phyloP scores from a whole-genome alignment of 768 basidiomycete genomes.

The Mycena venus region DNA sequence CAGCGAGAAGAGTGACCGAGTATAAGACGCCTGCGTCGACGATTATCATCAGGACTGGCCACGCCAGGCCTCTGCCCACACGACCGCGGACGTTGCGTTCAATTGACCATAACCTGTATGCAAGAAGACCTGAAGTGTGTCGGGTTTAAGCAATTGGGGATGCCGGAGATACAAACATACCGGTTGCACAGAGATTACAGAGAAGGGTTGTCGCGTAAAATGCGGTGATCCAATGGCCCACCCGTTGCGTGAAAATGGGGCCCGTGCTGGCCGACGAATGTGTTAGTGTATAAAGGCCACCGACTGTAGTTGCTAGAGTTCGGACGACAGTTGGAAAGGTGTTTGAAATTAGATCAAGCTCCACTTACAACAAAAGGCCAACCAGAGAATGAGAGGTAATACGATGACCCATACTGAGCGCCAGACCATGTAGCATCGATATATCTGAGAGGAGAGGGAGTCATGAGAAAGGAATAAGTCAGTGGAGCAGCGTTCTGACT shows the following conservation, averaged over 20 bases:
- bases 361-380: neutral
- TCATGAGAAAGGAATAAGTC: neutral
- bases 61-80: slow-evolving; percentile 28
- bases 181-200: slow-evolving; percentile 50
- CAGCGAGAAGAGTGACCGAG: slow-evolving; percentile 48
- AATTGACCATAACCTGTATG: slow-evolving; percentile 17
- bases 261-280: neutral
- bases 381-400: slow-evolving; percentile 46
- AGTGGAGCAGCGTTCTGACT: neutral
- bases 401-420: slow-evolving; percentile 41
- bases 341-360: too few relatives aligned
- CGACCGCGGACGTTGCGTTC: slow-evolving; percentile 43
- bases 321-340: too few relatives aligned
- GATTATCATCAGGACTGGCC: slow-evolving; percentile 46
- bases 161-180: slow-evolving; percentile 27
- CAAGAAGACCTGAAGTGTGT: slow-evolving; percentile 1
- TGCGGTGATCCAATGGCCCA: slow-evolving; percentile 48
- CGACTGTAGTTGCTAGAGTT: neutral
- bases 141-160: too few relatives aligned
- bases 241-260: slow-evolving; percentile 41
- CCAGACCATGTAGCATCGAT: slow-evolving; percentile 46
- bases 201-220: slow-evolving; percentile 47
- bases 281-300: neutral
- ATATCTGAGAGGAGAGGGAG: slow-evolving; percentile 22
- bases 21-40: slow-evolving; percentile 55